Evolutionary conservation across 2,329 filamentous ascomycete genomes (phyloP).

Genomic region (Diaporthe amygdali): DNA sequence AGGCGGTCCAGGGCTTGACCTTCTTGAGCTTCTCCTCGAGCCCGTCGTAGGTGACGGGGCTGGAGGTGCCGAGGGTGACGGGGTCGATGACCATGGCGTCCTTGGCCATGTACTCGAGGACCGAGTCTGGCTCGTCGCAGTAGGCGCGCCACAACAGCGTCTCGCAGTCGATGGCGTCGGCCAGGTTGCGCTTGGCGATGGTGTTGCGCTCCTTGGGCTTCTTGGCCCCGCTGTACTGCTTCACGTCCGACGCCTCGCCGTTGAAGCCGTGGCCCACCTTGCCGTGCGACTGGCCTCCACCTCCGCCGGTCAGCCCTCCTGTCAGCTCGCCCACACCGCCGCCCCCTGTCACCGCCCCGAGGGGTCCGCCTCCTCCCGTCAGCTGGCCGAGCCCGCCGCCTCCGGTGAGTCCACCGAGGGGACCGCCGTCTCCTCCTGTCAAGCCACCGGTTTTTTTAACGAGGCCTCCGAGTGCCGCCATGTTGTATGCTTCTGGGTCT

Average conservation of each 20-base stretch:
- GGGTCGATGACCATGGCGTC: slow-evolving; percentile 45
- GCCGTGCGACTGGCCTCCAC: neutral
- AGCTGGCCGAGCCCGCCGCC: neutral
- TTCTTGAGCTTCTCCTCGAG: slow-evolving; percentile 37
- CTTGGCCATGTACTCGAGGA: slow-evolving; percentile 42
- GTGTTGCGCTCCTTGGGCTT: slow-evolving; percentile 39
- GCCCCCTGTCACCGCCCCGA: neutral
- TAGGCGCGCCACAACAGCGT: slow-evolving; percentile 44
- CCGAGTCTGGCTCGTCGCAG: slow-evolving; percentile 40
- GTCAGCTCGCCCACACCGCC: slow-evolving; percentile 4
- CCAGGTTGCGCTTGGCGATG: slow-evolving; percentile 44
- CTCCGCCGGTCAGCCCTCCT: neutral
- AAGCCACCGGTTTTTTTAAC: neutral
- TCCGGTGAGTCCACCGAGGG: neutral
- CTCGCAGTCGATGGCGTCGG: slow-evolving; percentile 42
- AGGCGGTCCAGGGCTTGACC: slow-evolving; percentile 35
- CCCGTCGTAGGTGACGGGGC: slow-evolving; percentile 33
- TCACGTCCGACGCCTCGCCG: slow-evolving; percentile 25
- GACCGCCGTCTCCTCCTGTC: neutral
- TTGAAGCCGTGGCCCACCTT: slow-evolving; percentile 22
- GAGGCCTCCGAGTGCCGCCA: slow-evolving; percentile 12
- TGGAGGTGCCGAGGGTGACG: slow-evolving; percentile 34
- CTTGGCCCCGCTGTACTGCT: slow-evolving; percentile 29
- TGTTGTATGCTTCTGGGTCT: neutral
- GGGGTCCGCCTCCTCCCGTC: too few species aligned